Evolutionary conservation across 768 basidiomycete species (phyloP).

Genomic region (Rhodosporidiobolus sp.): DNA sequence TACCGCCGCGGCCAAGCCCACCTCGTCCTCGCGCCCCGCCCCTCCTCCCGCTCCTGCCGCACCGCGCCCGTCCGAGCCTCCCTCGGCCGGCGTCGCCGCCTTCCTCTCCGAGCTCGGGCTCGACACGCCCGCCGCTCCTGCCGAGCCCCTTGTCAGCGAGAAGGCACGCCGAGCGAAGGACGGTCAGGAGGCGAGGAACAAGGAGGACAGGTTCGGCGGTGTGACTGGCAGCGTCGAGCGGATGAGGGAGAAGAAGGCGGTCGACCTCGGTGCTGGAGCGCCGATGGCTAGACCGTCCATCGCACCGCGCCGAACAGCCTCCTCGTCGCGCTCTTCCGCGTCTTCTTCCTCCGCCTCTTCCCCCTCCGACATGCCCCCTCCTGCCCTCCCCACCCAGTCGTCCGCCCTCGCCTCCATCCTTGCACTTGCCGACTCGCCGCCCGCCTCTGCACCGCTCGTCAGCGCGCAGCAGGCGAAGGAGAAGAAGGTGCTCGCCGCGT

Average conservation of each 20-base stretch:
- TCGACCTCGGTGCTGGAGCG: background rate
- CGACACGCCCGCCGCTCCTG: constrained; percentile 5
- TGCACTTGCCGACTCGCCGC: constrained; percentile 17
- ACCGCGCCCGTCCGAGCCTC: constrained; percentile 4
- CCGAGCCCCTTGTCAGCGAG: background rate
- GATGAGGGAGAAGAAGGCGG: background rate
- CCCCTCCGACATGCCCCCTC: accelerated
- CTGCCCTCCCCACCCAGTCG: background rate
- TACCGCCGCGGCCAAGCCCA: too few species aligned
- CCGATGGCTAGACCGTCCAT: background rate
- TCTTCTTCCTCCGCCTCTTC: background rate
- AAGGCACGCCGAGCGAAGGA: background rate
- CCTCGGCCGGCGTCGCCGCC: constrained; percentile 5
- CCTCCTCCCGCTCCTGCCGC: background rate
- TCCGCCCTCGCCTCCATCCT: constrained; percentile 6
- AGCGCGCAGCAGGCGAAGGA: background rate
- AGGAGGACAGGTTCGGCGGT: background rate
- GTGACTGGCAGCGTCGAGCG: background rate
- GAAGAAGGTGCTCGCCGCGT: background rate
- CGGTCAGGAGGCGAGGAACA: background rate
- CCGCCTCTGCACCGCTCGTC: background rate
- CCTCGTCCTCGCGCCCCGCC: background rate
- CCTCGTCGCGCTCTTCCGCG: background rate
- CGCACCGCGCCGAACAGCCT: background rate
- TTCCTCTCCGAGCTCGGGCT: constrained; percentile 26